Evolutionary conservation across 768 basidiomycete genomes (phyloP).

Genomic region (Trametes elegans): DNA sequence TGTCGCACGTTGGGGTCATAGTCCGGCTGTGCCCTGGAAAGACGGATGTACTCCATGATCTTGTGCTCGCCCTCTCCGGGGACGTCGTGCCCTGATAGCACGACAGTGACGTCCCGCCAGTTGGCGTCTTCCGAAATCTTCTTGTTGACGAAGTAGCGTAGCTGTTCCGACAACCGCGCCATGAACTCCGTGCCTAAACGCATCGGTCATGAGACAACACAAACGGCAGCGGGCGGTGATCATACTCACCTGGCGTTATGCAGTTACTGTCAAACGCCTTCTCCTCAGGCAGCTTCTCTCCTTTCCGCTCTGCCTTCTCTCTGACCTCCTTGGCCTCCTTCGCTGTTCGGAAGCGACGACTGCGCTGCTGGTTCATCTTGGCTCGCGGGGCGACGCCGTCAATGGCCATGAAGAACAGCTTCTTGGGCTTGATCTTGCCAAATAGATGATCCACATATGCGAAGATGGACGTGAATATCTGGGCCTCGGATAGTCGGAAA

Average conservation of each 20-base stretch:
- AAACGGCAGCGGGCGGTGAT: no score
- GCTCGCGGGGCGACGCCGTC: conserved; percentile 97
- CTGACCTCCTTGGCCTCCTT: conserved; percentile 86
- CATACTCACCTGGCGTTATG: conserved; percentile 86
- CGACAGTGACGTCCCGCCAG: conserved; percentile 90
- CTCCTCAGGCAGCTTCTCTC: conserved; percentile 88
- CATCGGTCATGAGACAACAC: no score
- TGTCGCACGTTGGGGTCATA: conserved; percentile 97
- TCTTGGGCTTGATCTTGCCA: conserved; percentile 95
- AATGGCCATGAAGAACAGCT: conserved; percentile 97
- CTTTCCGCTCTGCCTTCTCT: conserved; percentile 84
- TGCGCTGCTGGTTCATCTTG: conserved; percentile 99
- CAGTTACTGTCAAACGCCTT: conserved; percentile 99
- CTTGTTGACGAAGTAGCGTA: conserved; percentile 97
- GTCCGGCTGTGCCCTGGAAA: conserved; percentile 90
- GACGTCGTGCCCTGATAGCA: conserved; percentile 95
- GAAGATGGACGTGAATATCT: conserved; percentile 97
- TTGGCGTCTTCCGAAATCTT: conserved; percentile 96
- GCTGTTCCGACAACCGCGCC: conserved; percentile 85
- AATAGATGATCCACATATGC: conserved; percentile 97
- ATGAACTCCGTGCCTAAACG: conserved; percentile 98
- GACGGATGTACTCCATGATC: conserved; percentile 98
- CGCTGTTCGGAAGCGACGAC: conserved; percentile 90
- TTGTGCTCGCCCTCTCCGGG: conserved; percentile 99
- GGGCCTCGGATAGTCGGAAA: conserved; percentile 93